These are phyloP conservation scores for Clitocybe nebularis DNA, from an alignment of 1,284 basidiomycete genomes.

Conservation along the genomic window DNA sequence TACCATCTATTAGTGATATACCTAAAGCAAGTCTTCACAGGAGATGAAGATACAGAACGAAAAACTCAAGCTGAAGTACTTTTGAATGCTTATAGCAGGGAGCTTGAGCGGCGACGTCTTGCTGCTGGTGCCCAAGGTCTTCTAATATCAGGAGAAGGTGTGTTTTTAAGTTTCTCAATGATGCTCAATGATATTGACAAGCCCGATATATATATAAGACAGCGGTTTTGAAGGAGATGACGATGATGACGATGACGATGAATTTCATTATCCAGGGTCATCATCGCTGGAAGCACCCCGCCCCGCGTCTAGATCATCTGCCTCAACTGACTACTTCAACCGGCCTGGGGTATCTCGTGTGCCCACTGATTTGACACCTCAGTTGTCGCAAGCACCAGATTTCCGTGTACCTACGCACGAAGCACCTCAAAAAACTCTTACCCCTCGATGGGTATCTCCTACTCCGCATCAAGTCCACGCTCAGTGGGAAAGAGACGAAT, in stretches of 20 bases:
- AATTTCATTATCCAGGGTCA: conserved; percentile 76
- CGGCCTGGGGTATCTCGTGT: conserved; percentile 46
- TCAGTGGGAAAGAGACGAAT: conserved; percentile 83
- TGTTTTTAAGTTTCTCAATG: conserved; percentile 10
- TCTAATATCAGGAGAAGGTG: conserved; percentile 50
- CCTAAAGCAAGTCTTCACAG: conserved; percentile 31
- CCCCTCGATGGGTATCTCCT: conserved; percentile 55
- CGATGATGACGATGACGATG: conserved; percentile 58
- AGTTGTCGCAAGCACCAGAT: conserved; percentile 79
- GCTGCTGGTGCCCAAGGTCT: conserved; percentile 67
- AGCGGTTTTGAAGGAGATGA: conserved; percentile 44
- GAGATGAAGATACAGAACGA: conserved; percentile 66
- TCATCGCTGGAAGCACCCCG: conserved; percentile 46
- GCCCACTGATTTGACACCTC: conserved; percentile 73
- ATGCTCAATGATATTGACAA: conserved; percentile 4
- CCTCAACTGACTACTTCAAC: conserved; percentile 51
- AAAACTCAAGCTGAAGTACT: conserved; percentile 78
- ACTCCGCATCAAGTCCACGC: conserved; percentile 64
- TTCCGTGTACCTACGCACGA: conserved; percentile 87
- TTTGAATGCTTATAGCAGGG: conserved; percentile 73
- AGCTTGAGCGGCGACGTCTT: conserved; percentile 67
- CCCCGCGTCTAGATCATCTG: conserved; percentile 47
- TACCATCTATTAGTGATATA: conserved; percentile 7
- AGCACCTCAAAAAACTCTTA: conserved; percentile 70
- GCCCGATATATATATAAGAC: conserved; percentile 17